Evolutionary conservation across 1,284 basidiomycete species (phyloP).

Genomic region (Tilletia caries): DNA sequence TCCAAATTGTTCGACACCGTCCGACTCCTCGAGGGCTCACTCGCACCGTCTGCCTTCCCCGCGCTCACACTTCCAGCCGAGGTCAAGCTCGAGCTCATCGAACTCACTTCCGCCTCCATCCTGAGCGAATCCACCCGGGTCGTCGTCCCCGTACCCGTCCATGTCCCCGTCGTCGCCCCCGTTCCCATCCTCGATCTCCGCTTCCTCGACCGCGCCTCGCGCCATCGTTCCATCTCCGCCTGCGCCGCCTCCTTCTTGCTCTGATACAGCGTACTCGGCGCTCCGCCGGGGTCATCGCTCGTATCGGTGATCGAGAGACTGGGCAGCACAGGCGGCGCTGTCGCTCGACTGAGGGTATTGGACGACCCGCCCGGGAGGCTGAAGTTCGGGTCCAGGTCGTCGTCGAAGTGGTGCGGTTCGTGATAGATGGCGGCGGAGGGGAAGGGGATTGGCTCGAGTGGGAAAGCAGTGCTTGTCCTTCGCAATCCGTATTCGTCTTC

Average conservation of each 20-base stretch:
- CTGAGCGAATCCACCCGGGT: background rate
- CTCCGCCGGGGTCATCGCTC: too few relatives aligned
- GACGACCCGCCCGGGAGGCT: background rate
- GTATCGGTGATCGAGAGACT: background rate
- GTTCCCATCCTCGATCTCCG: background rate
- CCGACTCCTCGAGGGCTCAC: too few relatives aligned
- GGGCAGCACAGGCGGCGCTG: background rate
- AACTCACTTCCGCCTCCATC: slow-evolving; percentile 4
- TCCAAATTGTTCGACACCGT: too few relatives aligned
- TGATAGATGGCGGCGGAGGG: background rate
- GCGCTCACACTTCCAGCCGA: background rate
- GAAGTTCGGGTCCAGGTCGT: too few relatives aligned
- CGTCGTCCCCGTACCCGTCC: background rate
- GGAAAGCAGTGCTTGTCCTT: background rate
- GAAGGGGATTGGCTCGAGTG: slow-evolving; percentile 5
- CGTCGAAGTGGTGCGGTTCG: background rate
- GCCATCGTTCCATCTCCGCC: slow-evolving; percentile 5
- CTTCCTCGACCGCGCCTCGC: slow-evolving; percentile 3
- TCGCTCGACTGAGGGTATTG: background rate
- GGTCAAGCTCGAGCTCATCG: too few relatives aligned
- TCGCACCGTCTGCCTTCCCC: too few relatives aligned
- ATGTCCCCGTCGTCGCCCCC: background rate
- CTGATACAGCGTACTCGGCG: background rate
- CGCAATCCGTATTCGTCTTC: slow-evolving; percentile 14
- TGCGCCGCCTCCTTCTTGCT: slow-evolving; percentile 3